phyloP scores from a whole-genome alignment of 306 rosid species.

The Trifolium fragiferum region DNA sequence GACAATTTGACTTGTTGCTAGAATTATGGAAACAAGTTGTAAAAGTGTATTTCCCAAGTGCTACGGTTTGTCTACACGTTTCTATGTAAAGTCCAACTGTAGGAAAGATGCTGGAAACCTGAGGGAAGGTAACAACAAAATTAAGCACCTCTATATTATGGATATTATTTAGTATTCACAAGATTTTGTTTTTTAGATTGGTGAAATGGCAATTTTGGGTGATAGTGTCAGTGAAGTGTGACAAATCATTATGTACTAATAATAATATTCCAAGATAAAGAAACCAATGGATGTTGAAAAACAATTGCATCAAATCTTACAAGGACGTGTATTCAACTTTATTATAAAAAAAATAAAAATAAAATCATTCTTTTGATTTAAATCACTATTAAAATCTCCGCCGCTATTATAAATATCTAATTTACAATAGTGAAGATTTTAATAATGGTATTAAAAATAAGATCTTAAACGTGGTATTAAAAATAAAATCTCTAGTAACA shows the following conservation, averaged over 20 bases:
- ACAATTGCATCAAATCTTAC: background rate
- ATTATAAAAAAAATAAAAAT: too few species aligned
- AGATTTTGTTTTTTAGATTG: slow-evolving; percentile 28
- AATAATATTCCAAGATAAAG: background rate
- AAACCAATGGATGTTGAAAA: too few species aligned
- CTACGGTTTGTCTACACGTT: slow-evolving; percentile 43
- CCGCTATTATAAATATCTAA: too few species aligned
- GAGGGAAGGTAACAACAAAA: slow-evolving; percentile 36
- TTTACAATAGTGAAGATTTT: too few species aligned
- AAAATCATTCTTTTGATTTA: too few species aligned
- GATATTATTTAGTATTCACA: slow-evolving; percentile 38
- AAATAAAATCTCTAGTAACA: too few species aligned
- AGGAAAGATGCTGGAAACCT: slow-evolving; percentile 47
- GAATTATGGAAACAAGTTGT: slow-evolving; percentile 50
- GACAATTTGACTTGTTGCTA: slow-evolving; percentile 53
- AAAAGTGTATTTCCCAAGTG: slow-evolving; percentile 44
- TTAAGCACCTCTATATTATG: background rate
- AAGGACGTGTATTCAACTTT: too few species aligned
- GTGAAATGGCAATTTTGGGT: slow-evolving; percentile 36
- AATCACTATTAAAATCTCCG: too few species aligned
- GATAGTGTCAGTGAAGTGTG: slow-evolving; percentile 44
- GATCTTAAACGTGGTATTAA: too few species aligned
- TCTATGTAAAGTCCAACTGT: slow-evolving; percentile 49
- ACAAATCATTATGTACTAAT: slow-evolving; percentile 35
- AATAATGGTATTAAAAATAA: too few species aligned